A percentile compares a stretch with the other conserved stretches of the same genome.
phyloP scores from a whole-genome alignment of 345 rosid genomes.

The Hibiscus syriacus region DNA sequence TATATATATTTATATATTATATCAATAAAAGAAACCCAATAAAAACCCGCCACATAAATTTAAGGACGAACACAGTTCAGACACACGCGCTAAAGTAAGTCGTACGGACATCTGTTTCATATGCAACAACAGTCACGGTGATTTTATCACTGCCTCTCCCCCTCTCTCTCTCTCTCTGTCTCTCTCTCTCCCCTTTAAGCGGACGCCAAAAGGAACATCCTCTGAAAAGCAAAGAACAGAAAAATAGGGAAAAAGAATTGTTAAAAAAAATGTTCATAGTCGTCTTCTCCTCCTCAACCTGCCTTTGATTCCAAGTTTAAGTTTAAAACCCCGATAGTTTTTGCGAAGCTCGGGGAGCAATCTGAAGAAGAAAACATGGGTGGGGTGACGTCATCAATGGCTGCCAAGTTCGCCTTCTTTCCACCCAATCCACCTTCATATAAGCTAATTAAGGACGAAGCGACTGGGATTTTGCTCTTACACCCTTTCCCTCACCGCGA shows the following conservation, averaged over 20 bases:
- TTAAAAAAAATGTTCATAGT: background rate
- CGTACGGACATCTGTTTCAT: no score
- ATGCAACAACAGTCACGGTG: no score
- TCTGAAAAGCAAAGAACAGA: background rate
- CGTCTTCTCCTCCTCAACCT: conserved; percentile 12
- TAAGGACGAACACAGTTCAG: no score
- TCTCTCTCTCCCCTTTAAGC: background rate
- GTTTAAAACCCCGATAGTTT: background rate
- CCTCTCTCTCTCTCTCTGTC: background rate
- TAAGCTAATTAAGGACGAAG: conserved; percentile 46
- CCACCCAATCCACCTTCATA: conserved; percentile 94
- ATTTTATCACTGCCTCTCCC: background rate
- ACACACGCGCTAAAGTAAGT: no score
- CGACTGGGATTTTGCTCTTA: conserved; percentile 59
- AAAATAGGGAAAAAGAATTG: background rate
- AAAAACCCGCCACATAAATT: no score
- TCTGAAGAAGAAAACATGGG: conserved; percentile 45
- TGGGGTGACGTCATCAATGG: conserved; percentile 94
- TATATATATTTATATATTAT: no score
- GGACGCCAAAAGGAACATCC: background rate
- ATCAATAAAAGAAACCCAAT: no score
- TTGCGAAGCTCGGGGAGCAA: background rate
- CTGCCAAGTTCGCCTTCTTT: conserved; percentile 89
- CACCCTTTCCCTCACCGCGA: conserved; percentile 71
- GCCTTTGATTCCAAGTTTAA: conserved; percentile 13